Evolutionary conservation across 2,329 filamentous ascomycete species (phyloP), one percentile per base, ranked within the genome.

Genomic region (Penicillium janthinellum): DNA sequence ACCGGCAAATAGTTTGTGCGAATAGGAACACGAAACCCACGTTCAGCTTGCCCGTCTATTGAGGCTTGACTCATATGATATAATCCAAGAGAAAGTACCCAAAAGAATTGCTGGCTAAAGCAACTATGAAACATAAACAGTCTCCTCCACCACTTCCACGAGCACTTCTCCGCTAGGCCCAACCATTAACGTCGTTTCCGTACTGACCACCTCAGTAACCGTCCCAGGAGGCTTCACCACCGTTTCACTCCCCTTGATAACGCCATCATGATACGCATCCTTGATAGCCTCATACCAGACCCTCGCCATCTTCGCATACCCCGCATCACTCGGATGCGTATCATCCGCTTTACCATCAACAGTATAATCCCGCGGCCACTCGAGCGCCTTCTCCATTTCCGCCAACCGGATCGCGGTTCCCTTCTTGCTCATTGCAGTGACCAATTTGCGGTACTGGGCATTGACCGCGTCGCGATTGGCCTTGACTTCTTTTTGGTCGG

Each of bases 191-290:
- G 25, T 10, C 15, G 44, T 31, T 25, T 47, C 44, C 44, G 31
- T 10, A 7, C 25, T 47, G n/a, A 47, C 31, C 5, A 31, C 15
- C 25, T 47, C 44, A 4, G 44, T 47, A 6, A 47, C 44, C 2
- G 44, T 47, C 15, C n/a, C 25, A 47, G 44, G 14, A n/a, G 44
- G 31, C 31, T 22, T 31, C 44, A 31, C 15, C 2, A 25, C 15
- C 2, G 25, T 47, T 3, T 14, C 22, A 47, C 22, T 31, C 25
- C 20, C 25, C 11, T 47, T 47, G 6, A 47, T 47, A 17, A 31
- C 14, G 15, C 44, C 44, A 2, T 66, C 71, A 3, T 20, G 42
- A 2, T 44, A 69, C 61, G 52, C 68, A 70, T 42, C 14, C 39
- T 48, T 15, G 31, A 64, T 60, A 7, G 60, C 53, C 11, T 51